phyloP scores from a whole-genome alignment of 495 filamentous ascomycete species.

The Aspergillus heteromorphus region DNA sequence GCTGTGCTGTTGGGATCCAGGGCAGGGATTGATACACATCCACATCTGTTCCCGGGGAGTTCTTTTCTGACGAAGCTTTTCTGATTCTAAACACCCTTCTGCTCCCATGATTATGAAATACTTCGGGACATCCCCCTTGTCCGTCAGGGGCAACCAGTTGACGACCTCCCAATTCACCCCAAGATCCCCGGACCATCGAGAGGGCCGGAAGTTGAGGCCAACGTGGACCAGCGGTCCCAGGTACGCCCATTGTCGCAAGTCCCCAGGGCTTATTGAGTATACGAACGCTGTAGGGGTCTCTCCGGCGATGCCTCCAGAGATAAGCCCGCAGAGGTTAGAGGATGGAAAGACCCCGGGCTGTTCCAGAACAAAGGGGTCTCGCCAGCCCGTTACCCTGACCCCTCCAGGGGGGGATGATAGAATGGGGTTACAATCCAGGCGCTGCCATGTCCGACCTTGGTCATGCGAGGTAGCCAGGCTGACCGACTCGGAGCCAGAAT shows the following conservation, averaged over 20 bases:
- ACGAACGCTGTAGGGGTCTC: constrained; percentile 46
- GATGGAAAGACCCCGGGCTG: constrained; percentile 20
- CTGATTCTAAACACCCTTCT: constrained; percentile 34
- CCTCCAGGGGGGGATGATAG: constrained; percentile 38
- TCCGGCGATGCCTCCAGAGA: constrained; percentile 47
- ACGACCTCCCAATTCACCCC: constrained; percentile 56
- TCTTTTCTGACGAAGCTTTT: constrained; percentile 15
- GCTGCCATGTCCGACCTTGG: constrained; percentile 45
- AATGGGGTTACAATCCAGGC: constrained; percentile 46
- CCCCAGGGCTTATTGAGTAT: constrained; percentile 42
- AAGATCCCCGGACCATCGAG: constrained; percentile 44
- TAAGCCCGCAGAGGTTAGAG: constrained; percentile 42
- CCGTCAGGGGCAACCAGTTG: constrained; percentile 41
- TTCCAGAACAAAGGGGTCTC: constrained; percentile 48
- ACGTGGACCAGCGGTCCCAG: constrained; percentile 42
- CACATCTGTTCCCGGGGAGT: constrained; percentile 28
- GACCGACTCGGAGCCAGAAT: constrained; percentile 44
- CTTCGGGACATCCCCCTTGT: constrained; percentile 29
- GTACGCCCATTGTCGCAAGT: constrained; percentile 49
- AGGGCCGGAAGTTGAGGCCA: constrained; percentile 38
- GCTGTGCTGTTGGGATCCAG: neutral
- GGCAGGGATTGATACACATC: constrained; percentile 26
- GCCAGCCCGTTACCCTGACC: constrained; percentile 48
- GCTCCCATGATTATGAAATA: constrained; percentile 44
- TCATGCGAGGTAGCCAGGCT: constrained; percentile 45